phyloP scores from a whole-genome alignment of 176 grass and related monocot genomes.

The Phoenix roebelenii region DNA sequence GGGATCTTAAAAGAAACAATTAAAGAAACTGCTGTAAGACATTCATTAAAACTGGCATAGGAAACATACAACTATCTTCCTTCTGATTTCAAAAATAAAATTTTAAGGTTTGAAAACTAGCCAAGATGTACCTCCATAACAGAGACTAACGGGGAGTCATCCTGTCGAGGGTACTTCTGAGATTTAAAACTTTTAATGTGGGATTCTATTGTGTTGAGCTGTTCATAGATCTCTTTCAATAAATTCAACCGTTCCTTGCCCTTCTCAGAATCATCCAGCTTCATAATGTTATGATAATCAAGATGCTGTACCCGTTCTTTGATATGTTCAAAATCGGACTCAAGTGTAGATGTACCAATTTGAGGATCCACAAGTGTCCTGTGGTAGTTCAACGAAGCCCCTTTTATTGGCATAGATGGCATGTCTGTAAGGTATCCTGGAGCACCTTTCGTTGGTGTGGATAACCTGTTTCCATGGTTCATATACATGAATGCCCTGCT shows the following conservation, averaged over 20 bases:
- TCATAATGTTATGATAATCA: constrained; percentile 46
- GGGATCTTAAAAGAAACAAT: no score
- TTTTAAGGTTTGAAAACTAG: not conserved
- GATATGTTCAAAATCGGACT: constrained; percentile 39
- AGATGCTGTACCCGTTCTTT: constrained; percentile 49
- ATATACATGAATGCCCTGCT: not conserved
- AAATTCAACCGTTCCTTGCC: constrained; percentile 64
- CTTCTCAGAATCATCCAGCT: constrained; percentile 22
- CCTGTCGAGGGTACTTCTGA: constrained; percentile 32
- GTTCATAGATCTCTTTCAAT: constrained; percentile 65
- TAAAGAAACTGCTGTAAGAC: no score
- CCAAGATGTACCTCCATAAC: constrained; percentile 62
- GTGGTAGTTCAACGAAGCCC: constrained; percentile 38
- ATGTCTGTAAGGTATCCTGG: not conserved
- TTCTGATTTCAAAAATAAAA: no score
- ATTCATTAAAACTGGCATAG: no score
- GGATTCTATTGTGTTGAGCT: constrained; percentile 56
- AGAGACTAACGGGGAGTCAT: constrained; percentile 33
- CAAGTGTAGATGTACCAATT: constrained; percentile 21
- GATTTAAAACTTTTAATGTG: constrained; percentile 35
- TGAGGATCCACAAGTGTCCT: constrained; percentile 11
- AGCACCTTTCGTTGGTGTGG: constrained; percentile 2
- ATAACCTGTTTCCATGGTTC: not conserved
- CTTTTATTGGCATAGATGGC: constrained; percentile 4
- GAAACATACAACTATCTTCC: no score